phyloP scores from a whole-genome alignment of 139 green algal species.

The Chlamydomonas eustigma region DNA sequence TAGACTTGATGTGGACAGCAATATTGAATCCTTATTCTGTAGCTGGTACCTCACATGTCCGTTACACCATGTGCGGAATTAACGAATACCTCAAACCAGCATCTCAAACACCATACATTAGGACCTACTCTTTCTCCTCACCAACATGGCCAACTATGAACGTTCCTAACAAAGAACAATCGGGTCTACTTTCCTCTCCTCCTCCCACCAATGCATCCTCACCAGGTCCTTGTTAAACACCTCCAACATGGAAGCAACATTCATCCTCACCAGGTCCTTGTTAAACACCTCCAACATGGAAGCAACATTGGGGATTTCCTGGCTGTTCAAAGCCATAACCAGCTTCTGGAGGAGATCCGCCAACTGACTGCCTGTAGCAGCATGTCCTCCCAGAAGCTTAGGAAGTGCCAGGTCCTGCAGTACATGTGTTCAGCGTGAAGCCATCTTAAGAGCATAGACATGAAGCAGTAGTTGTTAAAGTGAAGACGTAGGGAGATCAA shows the following conservation, averaged over 20 bases:
- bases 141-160: too few relatives aligned
- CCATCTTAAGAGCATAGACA: not conserved
- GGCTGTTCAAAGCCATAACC: slow-evolving; percentile 33
- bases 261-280: slow-evolving; percentile 31
- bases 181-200: not conserved
- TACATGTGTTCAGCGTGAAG: not conserved
- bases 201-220: not conserved
- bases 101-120: too few relatives aligned
- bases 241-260: slow-evolving; percentile 37
- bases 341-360: slow-evolving; percentile 29
- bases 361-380: slow-evolving; percentile 18
- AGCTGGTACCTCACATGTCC: too few relatives aligned
- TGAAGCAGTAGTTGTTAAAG: not conserved
- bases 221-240: slow-evolving; percentile 48
- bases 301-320: slow-evolving; percentile 46
- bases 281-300: slow-evolving; percentile 54
- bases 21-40: too few relatives aligned
- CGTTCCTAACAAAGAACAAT: too few relatives aligned
- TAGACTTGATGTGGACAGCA: too few relatives aligned
- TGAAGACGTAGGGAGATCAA: not conserved
- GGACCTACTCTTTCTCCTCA: too few relatives aligned
- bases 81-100: too few relatives aligned
- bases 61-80: too few relatives aligned
- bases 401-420: not conserved
- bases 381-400: slow-evolving; percentile 14